Base-by-base conservation (phyloP, 371 early-diverging fungal species). In the Rhizopus arrhizus region DNA sequence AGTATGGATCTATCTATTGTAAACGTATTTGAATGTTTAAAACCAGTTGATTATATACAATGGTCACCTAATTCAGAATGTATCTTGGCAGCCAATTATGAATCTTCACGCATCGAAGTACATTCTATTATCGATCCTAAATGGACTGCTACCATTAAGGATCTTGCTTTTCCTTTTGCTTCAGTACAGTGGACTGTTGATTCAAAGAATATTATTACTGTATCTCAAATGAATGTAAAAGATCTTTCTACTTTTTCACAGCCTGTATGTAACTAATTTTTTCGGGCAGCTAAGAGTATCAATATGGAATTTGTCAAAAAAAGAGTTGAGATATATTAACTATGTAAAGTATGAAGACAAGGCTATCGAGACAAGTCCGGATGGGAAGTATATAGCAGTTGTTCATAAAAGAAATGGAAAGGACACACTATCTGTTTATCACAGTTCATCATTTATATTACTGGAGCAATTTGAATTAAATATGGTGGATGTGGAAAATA, bases 11-110 rank as follows among this genome's bases (percentile, higher is more conserved):
- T 87, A 8, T 75, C 80, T 34, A 75, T 88, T 5, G 75, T 91
- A 12, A 77, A 89, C 64, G 85, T 89, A 45, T 87, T 79, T 62
- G 72, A 77, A 15, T 78, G 76, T 48, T 33, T 56, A 5, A 77
- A 81, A 59, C 49, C 57, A 33, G 78, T 91, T 56, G 75, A 87
- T 58, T 72, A 78, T 15, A 50, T 92, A 7, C 75, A 62, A 48
- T 95, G 92, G 93, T 85, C 91, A 9, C 73, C 83, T 2, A 81
- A 89, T 72, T 85, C 89, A 13, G 68, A 77, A 35, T 77, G 81
- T 49, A 60, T 94, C 9, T 49, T 88, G 12, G 72, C 81, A 2
- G 84, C 84, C 11, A 84, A 84, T 32, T 86, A 76, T 52, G 75
- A 76, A 32, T 49, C 68, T 40, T 78, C 77, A 2, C 56, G 66